Evolutionary conservation across 2,329 filamentous ascomycete species (phyloP).

Genomic region (Westerdykella sp.): DNA sequence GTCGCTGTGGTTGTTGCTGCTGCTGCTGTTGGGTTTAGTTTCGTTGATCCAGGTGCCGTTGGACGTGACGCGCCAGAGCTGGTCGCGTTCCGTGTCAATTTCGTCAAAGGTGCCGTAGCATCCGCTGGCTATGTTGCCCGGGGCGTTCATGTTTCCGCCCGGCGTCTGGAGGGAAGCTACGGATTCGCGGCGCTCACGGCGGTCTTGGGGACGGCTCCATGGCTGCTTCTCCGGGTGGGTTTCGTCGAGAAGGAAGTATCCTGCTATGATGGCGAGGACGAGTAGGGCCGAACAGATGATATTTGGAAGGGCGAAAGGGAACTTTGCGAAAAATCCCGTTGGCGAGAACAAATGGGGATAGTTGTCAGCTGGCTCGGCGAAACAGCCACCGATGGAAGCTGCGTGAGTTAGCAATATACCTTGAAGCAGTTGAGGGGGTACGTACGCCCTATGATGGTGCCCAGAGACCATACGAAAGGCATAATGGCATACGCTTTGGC

Average conservation of each 20-base stretch:
- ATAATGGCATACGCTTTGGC: slow-evolving; percentile 82
- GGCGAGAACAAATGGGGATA: slow-evolving; percentile 66
- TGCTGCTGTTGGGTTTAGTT: slow-evolving; percentile 25
- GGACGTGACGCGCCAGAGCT: slow-evolving; percentile 47
- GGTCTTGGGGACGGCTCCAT: slow-evolving; percentile 36
- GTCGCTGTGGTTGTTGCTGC: slow-evolving; percentile 48
- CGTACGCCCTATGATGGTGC: slow-evolving; percentile 69
- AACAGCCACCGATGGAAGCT: slow-evolving; percentile 76
- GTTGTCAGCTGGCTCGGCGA: slow-evolving; percentile 69
- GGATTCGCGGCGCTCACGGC: slow-evolving; percentile 6
- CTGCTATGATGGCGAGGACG: slow-evolving; percentile 69
- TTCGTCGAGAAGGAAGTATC: slow-evolving; percentile 77
- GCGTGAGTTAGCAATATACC: slow-evolving; percentile 13
- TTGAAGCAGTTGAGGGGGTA: not conserved
- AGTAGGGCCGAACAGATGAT: slow-evolving; percentile 73
- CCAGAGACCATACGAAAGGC: slow-evolving; percentile 90
- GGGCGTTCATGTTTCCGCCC: slow-evolving; percentile 65
- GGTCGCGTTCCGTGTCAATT: slow-evolving; percentile 49
- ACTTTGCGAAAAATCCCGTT: slow-evolving; percentile 64
- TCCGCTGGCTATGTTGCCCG: slow-evolving; percentile 68
- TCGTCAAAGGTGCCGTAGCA: slow-evolving; percentile 69
- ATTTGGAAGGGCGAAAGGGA: slow-evolving; percentile 87
- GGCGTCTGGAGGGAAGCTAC: slow-evolving; percentile 57
- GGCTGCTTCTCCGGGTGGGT: slow-evolving; percentile 80
- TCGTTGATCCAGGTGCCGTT: slow-evolving; percentile 44